Evolutionary conservation across 768 basidiomycete species (phyloP).

Genomic region (Tylopilus balloui): DNA sequence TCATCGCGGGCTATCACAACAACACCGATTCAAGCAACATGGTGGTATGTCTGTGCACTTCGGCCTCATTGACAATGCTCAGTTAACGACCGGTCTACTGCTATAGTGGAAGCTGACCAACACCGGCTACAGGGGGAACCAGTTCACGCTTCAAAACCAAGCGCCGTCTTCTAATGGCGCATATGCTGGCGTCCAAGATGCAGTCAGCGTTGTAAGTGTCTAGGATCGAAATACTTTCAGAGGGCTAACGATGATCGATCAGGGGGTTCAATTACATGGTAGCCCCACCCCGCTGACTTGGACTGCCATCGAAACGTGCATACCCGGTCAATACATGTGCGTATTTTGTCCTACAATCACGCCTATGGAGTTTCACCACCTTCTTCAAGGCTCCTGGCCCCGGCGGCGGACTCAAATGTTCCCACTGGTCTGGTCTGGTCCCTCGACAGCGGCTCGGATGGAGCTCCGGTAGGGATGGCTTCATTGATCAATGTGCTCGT

Average conservation of each 20-base stretch:
- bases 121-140: not conserved
- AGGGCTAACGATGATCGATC: not conserved
- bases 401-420: not conserved
- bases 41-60: not conserved
- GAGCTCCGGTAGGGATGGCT: not conserved
- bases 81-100: not conserved
- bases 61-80: not conserved
- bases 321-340: not conserved
- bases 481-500: not conserved
- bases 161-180: not conserved
- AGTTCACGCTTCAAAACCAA: not conserved
- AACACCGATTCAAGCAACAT: not conserved
- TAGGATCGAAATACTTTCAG: not conserved
- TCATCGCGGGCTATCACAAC: not conserved
- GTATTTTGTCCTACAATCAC: not conserved
- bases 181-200: not conserved
- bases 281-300: not conserved
- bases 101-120: constrained; percentile 1
- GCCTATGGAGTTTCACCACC: not conserved
- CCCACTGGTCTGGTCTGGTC: not conserved
- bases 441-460: not conserved
- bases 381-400: not conserved
- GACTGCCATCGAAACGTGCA: not conserved
- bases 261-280: not conserved
- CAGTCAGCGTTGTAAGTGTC: not conserved